phyloP scores from a whole-genome alignment of 2,329 filamentous ascomycete species.

The Albifimbria verrucaria region DNA sequence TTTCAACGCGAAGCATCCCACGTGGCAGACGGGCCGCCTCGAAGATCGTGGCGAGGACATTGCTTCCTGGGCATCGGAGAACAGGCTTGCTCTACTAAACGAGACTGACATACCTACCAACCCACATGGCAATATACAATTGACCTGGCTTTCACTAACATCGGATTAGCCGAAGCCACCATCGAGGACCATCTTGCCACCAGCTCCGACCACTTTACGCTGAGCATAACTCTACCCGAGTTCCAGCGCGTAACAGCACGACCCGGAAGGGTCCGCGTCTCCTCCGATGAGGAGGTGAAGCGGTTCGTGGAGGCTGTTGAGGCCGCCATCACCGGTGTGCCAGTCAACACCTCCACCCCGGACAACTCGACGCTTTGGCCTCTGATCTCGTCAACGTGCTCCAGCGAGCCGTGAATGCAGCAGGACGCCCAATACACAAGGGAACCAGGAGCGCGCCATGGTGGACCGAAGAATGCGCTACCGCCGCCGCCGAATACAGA shows the following conservation, averaged over 20 bases:
- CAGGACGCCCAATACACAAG: constrained; percentile 4
- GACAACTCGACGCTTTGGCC: constrained; percentile 6
- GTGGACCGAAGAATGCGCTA: constrained; percentile 13
- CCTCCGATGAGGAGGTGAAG: constrained; percentile 9
- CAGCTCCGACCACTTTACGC: constrained; percentile 13
- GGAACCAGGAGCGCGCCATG: constrained; percentile 9
- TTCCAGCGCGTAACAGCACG: background rate
- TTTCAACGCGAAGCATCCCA: constrained; percentile 13
- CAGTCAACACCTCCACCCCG: constrained; percentile 3
- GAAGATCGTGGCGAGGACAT: constrained; percentile 8
- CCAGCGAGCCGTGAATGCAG: constrained; percentile 5
- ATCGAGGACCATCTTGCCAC: constrained; percentile 13
- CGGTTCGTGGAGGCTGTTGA: constrained; percentile 10
- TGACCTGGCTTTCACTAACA: constrained; percentile 13
- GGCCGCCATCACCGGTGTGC: constrained; percentile 3
- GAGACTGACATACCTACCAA: constrained; percentile 11
- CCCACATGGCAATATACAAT: constrained; percentile 13
- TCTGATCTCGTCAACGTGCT: constrained; percentile 5
- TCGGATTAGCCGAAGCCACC: constrained; percentile 7
- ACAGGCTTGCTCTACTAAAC: constrained; percentile 10
- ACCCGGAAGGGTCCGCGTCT: constrained; percentile 9
- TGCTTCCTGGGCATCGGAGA: constrained; percentile 8
- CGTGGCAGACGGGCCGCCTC: constrained; percentile 10
- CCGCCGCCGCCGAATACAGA: constrained; percentile 8
- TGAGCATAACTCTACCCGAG: constrained; percentile 9